These are phyloP conservation scores for Ascochyta koolunga DNA, from an alignment of 2,329 filamentous ascomycete species.

Conservation along the genomic window DNA sequence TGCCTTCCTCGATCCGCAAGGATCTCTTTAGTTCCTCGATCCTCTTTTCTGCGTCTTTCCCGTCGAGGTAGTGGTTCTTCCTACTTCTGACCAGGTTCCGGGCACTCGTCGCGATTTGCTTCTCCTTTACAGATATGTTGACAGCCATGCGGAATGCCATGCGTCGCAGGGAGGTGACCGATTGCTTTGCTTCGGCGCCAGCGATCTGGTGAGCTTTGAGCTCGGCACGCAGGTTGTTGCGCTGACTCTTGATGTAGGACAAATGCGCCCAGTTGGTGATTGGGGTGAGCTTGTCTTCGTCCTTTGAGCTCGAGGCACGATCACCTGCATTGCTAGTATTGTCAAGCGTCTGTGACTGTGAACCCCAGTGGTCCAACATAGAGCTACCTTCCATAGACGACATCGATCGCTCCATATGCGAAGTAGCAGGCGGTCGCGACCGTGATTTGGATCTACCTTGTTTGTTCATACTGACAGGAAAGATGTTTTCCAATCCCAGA, in stretches of 20 bases:
- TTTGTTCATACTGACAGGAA: conserved; percentile 34
- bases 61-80: conserved; percentile 40
- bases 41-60: conserved; percentile 41
- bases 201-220: conserved; percentile 44
- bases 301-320: conserved; percentile 18
- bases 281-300: conserved; percentile 32
- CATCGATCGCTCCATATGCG: conserved; percentile 38
- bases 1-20: conserved; percentile 41
- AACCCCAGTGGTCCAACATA: conserved; percentile 36
- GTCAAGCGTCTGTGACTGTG: conserved; percentile 20
- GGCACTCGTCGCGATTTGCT: conserved; percentile 44
- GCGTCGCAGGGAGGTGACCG: conserved; percentile 42
- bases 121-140: conserved; percentile 49
- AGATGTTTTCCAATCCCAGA: conserved; percentile 37
- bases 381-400: conserved; percentile 44
- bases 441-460: conserved; percentile 28
- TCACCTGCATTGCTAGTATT: conserved; percentile 18
- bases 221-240: conserved; percentile 40
- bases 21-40: conserved; percentile 41
- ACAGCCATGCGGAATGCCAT: conserved; percentile 48
- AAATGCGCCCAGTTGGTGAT: conserved; percentile 48
- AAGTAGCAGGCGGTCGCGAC: conserved; percentile 27
- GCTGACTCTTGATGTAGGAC: conserved; percentile 44
- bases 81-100: conserved; percentile 40
- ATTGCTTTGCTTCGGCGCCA: conserved; percentile 42